Evolutionary conservation across 129 eudicot genomes (phyloP).

Genomic region (Artemisia annua): DNA sequence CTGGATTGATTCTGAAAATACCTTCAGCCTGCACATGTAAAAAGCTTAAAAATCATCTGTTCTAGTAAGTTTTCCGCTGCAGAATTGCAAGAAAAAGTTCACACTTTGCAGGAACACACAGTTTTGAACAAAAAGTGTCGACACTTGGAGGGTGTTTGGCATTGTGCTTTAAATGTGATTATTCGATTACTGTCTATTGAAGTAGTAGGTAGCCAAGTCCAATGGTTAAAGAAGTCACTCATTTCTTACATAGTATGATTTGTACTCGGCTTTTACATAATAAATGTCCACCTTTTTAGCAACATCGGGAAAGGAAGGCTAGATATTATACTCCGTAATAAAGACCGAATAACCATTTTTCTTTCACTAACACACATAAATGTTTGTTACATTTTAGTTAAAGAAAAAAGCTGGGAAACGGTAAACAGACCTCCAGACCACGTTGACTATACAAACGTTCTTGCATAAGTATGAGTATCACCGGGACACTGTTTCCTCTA

Average conservation of each 20-base stretch:
- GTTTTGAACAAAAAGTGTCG: neutral
- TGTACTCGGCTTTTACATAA: neutral
- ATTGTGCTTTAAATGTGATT: too few species aligned
- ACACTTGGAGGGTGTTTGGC: neutral
- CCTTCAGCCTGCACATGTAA: conserved; percentile 43
- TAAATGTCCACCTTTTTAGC: neutral
- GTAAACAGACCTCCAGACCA: conserved; percentile 67
- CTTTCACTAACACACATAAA: neutral
- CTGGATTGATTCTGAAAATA: too few species aligned
- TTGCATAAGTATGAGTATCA: conserved; percentile 84
- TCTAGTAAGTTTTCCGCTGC: neutral
- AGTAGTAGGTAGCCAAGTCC: neutral
- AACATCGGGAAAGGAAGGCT: neutral
- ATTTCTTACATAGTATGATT: neutral
- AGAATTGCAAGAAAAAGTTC: neutral
- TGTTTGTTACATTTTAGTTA: too few species aligned
- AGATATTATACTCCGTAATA: neutral
- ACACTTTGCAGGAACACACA: neutral
- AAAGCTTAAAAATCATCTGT: neutral
- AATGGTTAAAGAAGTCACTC: neutral
- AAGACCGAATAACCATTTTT: neutral
- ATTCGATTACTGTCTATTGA: too few species aligned
- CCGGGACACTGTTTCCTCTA: conserved; percentile 86
- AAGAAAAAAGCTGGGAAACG: conserved; percentile 2
- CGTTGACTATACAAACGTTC: conserved; percentile 78